Evolutionary conservation across 345 rosid species (phyloP), one percentile per base, ranked within the genome.

Genomic region (Arabidopsis suecica): DNA sequence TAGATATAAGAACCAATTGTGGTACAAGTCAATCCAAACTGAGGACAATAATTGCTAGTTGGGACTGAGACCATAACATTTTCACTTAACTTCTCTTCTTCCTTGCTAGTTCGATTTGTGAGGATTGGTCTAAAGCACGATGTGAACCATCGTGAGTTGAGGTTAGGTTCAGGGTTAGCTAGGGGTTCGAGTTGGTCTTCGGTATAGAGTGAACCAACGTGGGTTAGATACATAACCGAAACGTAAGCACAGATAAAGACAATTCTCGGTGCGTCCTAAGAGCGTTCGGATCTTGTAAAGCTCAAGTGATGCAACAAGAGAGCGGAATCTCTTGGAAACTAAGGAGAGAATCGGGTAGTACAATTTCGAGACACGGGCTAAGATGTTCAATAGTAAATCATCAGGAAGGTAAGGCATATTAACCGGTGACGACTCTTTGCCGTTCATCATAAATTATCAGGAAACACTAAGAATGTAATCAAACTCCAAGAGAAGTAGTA

Each of bases 291-390:
- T 28, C 11, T 55, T 2, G 20, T 69, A 41, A 69, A 69, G 63
- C 30, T 56, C 54, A 30, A 9, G 18, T 11, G 73, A 55, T 55
- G 32, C 18, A 69, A 56, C 8, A 5, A 69, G 42, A 18, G 54
- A 42, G 44, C 55, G 9, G 7, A 44, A 42, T 69, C 41, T 69
- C 73, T 56, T 69, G 34, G 40, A 69, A 44, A 42, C 65, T 56
- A 69, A 18, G 1, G 22, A 69, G 20, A 56, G 48, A n/a, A 1
- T 33, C 16, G 67, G 28, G 48, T 36, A 47, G 23, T 59, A 13
- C 12, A 45, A 67, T 67, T 48, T 67, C 36, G 22, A 51, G 36
- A 37, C 10, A 8, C 58, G 37, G 10, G 18, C 75, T 71, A 59
- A 32, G 20, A 55, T 57, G 6, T 69, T 44, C 33, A 57, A 69